Evolutionary conservation across 306 rosid species (phyloP), one percentile per base, ranked within the genome.

Genomic region (Cucurbita ficifolia): DNA sequence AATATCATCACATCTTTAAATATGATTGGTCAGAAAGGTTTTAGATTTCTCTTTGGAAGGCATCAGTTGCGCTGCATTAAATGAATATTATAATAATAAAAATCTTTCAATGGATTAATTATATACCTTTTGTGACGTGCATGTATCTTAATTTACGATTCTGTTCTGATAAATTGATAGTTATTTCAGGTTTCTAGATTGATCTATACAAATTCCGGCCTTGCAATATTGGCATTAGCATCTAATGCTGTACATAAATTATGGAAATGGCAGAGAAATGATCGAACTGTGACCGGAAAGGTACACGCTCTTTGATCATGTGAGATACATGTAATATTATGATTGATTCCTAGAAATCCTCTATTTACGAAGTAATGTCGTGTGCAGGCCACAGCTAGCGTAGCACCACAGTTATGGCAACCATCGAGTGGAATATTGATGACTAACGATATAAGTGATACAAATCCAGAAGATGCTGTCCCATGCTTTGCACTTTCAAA

Each of bases 211-310:
- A 95, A 95, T 81, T 90, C 96, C 50, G 99, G 97, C 76, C 83
- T 88, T 57, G 96, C 96, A 4, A 81, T 95, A 80, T 80, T 95
- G 84, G 99, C 97, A 43, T 87, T 95, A 84, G 91, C 99, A 77
- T 89, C 97, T 77, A 95, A 89, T 91, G 99, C 96, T 40, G 96
- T 89, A 79, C 99, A 95, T 79, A 95, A 95, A 82, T 92, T 95
- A 77, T 95, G 99, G 99, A 95, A 86, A 82, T 95, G 99, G 99
- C 97, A 88, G 88, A 86, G 88, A 83, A 91, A 86, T 89, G 96
- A 91, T 7, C 82, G 92, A 70, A 95, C 76, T 67, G 7, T 74
- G 11, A 4, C 85, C 0, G 91, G 79, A 70, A 91, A 88, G 97
- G 99, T 95, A 80, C 52, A 43, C 74, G 24, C 52, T 48, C 58